Evolutionary conservation across 371 early-diverging fungal genomes (phyloP).

Genomic region (Saksenaea oblongispora): DNA sequence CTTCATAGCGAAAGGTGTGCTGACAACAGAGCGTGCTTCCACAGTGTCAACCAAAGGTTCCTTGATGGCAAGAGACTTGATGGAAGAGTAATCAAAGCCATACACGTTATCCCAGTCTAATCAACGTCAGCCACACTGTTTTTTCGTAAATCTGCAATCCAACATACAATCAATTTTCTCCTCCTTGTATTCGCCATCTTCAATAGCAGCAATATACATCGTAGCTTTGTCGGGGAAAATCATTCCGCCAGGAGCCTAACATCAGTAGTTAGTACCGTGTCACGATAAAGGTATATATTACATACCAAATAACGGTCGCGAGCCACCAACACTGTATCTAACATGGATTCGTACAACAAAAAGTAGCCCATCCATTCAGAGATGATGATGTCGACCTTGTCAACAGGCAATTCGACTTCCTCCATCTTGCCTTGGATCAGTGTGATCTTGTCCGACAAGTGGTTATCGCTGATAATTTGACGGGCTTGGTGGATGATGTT

Average conservation of each 20-base stretch:
- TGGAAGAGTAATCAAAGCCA: conserved; percentile 89
- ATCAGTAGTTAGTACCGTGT: neutral
- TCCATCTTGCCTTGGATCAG: conserved; percentile 97
- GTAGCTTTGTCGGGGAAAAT: conserved; percentile 94
- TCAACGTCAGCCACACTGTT: conserved; percentile 11
- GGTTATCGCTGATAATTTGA: conserved; percentile 89
- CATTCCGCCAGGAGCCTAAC: conserved; percentile 66
- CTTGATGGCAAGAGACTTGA: conserved; percentile 84
- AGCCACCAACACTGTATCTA: conserved; percentile 95
- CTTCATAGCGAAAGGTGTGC: conserved; percentile 75
- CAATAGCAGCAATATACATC: conserved; percentile 91
- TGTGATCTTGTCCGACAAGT: conserved; percentile 77
- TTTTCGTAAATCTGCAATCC: neutral
- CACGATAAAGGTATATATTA: conserved; percentile 7
- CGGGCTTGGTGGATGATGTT: conserved; percentile 93
- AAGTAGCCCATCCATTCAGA: conserved; percentile 99
- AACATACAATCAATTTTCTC: conserved; percentile 85
- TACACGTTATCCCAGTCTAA: conserved; percentile 90
- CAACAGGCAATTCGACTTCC: conserved; percentile 89
- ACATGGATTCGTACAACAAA: conserved; percentile 96
- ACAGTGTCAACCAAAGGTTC: conserved; percentile 95
- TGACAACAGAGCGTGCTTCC: conserved; percentile 77
- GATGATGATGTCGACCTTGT: conserved; percentile 92
- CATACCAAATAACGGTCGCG: conserved; percentile 89
- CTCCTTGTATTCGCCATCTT: conserved; percentile 93